Evolutionary conservation across 345 rosid species (phyloP).

Genomic region (Eutrema japonicum): DNA sequence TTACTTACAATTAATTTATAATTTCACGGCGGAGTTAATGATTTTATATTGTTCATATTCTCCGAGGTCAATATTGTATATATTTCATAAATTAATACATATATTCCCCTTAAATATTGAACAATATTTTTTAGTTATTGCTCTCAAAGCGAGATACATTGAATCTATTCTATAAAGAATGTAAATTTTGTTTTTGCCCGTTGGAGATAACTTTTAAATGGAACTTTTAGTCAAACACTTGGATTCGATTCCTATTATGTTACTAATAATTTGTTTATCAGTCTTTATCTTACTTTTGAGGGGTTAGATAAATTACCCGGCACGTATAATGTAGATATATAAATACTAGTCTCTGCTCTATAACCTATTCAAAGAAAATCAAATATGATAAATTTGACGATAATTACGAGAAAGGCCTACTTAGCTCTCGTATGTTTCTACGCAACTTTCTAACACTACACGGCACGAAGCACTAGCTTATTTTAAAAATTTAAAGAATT

Average conservation of each 20-base stretch:
- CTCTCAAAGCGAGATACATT: no score
- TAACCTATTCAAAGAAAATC: background rate
- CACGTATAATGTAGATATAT: slow-evolving; percentile 21
- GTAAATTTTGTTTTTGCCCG: slow-evolving; percentile 14
- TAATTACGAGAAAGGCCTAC: slow-evolving; percentile 40
- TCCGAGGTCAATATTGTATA: no score
- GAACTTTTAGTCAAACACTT: slow-evolving; percentile 20
- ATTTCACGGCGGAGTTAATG: background rate
- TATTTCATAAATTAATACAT: no score
- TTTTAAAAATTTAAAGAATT: background rate
- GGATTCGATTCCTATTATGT: slow-evolving; percentile 30
- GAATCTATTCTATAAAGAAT: background rate
- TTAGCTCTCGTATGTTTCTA: slow-evolving; percentile 38
- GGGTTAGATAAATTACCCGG: slow-evolving; percentile 37
- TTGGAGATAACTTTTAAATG: slow-evolving; percentile 6
- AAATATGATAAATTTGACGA: slow-evolving; percentile 28
- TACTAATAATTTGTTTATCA: slow-evolving; percentile 15
- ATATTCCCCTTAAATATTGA: no score
- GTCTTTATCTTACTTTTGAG: slow-evolving; percentile 1
- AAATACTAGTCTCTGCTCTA: slow-evolving; percentile 27
- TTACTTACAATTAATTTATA: background rate
- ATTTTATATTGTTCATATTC: background rate
- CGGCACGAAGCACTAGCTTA: slow-evolving; percentile 41
- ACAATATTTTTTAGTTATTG: no score
- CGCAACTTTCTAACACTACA: slow-evolving; percentile 42